A percentile compares a stretch with the other conserved stretches of the same genome.
Conservation (phyloP, 2,329 filamentous ascomycete genomes). For the Fusarium miscanthi region DNA sequence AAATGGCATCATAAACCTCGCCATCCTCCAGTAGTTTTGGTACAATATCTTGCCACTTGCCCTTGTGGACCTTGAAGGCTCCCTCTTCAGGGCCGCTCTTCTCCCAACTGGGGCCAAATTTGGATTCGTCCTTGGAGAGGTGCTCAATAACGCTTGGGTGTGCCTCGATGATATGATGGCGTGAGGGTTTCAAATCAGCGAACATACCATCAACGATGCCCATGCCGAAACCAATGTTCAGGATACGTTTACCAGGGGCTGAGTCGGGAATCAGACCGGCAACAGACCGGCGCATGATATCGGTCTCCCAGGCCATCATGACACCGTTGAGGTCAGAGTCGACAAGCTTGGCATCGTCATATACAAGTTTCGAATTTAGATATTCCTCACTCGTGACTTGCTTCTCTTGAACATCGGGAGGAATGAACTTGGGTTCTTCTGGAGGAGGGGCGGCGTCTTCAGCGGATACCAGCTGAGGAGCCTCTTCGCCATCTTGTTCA, state of each 20-base stretch:
- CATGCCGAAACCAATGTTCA: conserved; percentile 93
- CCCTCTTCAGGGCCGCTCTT: conserved; percentile 67
- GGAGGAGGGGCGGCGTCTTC: conserved; percentile 48
- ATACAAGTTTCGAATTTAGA: conserved; percentile 73
- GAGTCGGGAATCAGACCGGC: conserved; percentile 67
- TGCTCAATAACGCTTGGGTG: conserved; percentile 80
- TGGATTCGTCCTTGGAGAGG: conserved; percentile 61
- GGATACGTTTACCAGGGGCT: conserved; percentile 69
- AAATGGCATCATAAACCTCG: conserved; percentile 85
- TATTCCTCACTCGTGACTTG: conserved; percentile 74
- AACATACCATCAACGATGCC: conserved; percentile 87
- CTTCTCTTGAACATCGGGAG: conserved; percentile 53
- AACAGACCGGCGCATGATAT: conserved; percentile 85
- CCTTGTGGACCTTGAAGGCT: conserved; percentile 74
- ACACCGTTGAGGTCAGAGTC: conserved; percentile 83
- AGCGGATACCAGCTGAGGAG: conserved; percentile 47
- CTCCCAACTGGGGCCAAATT: conserved; percentile 68
- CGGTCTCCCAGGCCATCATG: conserved; percentile 94
- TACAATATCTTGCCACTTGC: conserved; percentile 85
- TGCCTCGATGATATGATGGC: conserved; percentile 88
- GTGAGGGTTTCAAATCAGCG: conserved; percentile 71
- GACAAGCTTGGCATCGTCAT: conserved; percentile 74
- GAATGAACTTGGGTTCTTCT: conserved; percentile 46
- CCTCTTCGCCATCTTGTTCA: conserved; percentile 55
- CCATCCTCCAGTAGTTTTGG: conserved; percentile 74